Conservation (phyloP, 768 basidiomycete genomes). For the Trametes punicea region DNA sequence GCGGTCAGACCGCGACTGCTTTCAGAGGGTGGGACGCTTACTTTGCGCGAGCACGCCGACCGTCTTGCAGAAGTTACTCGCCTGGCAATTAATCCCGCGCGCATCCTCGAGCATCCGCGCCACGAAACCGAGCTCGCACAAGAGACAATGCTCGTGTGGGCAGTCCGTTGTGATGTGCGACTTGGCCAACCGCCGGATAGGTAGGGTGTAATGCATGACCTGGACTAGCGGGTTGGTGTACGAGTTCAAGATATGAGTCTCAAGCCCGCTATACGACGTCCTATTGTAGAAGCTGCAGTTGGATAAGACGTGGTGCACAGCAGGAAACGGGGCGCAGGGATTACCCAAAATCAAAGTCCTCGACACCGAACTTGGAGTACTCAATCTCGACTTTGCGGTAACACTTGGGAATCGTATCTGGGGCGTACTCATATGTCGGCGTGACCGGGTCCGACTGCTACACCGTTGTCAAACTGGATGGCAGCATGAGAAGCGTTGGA, state of each 20-base stretch:
- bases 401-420: conserved; percentile 66
- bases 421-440: conserved; percentile 48
- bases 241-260: conserved; percentile 95
- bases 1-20: not conserved
- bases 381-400: conserved; percentile 96
- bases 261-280: conserved; percentile 86
- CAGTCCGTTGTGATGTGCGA: conserved; percentile 90
- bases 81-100: conserved; percentile 89
- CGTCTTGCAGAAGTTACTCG: conserved; percentile 95
- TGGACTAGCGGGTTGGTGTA: conserved; percentile 93
- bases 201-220: conserved; percentile 78
- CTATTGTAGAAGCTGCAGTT: conserved; percentile 83
- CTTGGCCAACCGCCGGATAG: conserved; percentile 81
- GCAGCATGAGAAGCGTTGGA: conserved; percentile 32
- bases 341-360: conserved; percentile 97
- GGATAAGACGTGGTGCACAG: too few relatives aligned
- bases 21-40: conserved; percentile 29
- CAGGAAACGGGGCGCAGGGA: conserved; percentile 16
- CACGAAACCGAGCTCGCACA: conserved; percentile 94
- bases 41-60: conserved; percentile 87
- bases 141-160: conserved; percentile 83
- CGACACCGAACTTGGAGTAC: conserved; percentile 97
- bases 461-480: not conserved
- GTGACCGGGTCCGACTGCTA: conserved; percentile 50
- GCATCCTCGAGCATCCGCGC: conserved; percentile 97